Base-by-base conservation (phyloP, 306 rosid species). In the Quercus ilex region DNA sequence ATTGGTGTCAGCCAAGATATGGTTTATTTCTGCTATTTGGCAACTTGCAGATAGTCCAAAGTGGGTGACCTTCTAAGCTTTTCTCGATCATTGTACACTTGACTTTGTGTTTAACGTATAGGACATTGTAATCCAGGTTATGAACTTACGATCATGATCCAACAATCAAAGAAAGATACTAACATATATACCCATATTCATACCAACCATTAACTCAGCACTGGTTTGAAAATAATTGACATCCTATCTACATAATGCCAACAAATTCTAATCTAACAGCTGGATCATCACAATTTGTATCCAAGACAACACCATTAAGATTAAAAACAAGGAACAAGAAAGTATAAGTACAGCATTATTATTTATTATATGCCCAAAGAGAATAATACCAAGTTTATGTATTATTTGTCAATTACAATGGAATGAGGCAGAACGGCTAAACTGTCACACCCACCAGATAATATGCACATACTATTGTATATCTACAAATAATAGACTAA, bases 401-500 rank as follows among this genome's bases (percentile, higher is more conserved):
- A 38, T 19, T 63, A 58, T 77, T 64, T 65, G 82, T 81, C 74
- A 56, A 76, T 20, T 73, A 15, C 69, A 74, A 79, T 83, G 62
- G 10, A 79, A 69, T 9, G 35, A 74, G 85, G 58, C 65, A 62
- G 81, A 83, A 75, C 84, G 82, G 87, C 87, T 77, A 23, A 80
- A 49, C 73, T 67, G 49, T 82, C 59, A 6, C 49, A 78, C 71
- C 46, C 74, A 77, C 75, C 65, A 18, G 62, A 76, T 41, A 60
- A 55, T 14, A 71, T 21, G 46, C 55, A 3, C 63, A 52, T 76
- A 77, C 4, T 73, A 26, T n/a, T 55, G 33, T 31, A 17, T 2
- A 26, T 73, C 73, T 68, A 74, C 67, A 65, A 55, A n/a, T 67
- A 55, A 80, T 69, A 78, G 73, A 53, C 80, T 7, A 8, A 41